Evolutionary conservation across 73 alveolate genomes (phyloP).

Genomic region (Tetrahymena borealis): DNA sequence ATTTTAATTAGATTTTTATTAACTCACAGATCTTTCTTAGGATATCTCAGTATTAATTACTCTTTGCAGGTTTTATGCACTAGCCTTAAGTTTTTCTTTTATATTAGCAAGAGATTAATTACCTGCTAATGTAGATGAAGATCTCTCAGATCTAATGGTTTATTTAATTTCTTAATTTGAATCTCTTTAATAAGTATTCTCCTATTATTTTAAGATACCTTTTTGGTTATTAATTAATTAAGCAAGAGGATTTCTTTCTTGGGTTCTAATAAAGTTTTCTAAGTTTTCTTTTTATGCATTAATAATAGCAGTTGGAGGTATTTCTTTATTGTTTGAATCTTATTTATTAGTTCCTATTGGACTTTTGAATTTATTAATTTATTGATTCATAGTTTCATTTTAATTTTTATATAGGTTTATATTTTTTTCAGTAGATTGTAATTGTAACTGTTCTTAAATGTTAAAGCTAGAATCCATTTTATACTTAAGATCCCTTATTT

Average conservation of each 20-base stretch:
- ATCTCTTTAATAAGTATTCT: not conserved
- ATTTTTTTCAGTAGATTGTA: not conserved
- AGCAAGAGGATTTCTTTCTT: not conserved
- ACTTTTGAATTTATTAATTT: not conserved
- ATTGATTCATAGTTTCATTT: not conserved
- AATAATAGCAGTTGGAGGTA: not conserved
- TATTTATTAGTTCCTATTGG: too few relatives aligned
- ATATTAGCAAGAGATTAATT: not conserved
- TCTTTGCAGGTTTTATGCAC: not conserved
- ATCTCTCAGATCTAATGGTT: not conserved
- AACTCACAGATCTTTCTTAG: not conserved
- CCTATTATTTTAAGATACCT: not conserved
- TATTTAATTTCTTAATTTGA: not conserved
- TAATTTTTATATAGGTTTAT: not conserved
- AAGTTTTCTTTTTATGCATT: not conserved
- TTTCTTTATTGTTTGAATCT: not conserved
- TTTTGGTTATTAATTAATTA: not conserved
- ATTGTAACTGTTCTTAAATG: not conserved
- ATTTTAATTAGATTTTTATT: not conserved
- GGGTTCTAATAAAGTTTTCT: not conserved
- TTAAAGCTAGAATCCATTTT: not conserved
- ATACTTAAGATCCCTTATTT: not conserved
- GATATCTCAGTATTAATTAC: not conserved
- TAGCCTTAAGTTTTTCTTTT: not conserved
- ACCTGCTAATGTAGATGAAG: not conserved